Evolutionary conservation across 495 filamentous ascomycete species (phyloP).

Genomic region (Rhypophila decipiens): DNA sequence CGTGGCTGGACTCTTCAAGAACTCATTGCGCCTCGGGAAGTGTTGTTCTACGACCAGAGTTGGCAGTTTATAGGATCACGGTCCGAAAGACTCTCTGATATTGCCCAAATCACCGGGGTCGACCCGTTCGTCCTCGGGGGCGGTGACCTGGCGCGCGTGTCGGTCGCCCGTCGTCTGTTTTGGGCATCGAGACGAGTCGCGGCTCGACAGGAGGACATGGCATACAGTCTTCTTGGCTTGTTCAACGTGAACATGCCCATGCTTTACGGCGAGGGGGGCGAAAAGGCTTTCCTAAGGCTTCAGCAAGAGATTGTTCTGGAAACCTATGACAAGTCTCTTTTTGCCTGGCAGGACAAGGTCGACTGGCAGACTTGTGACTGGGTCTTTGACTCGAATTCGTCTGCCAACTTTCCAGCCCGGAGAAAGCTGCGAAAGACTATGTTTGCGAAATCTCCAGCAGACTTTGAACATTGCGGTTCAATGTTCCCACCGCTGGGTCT

Average conservation of each 20-base stretch:
- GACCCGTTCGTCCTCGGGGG: not conserved
- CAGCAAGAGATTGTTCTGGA: conserved; percentile 6
- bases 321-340: not conserved
- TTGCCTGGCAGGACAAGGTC: not conserved
- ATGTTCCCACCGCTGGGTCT: not conserved
- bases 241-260: conserved; percentile 9
- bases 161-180: not conserved
- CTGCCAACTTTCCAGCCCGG: no score
- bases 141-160: not conserved
- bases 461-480: not conserved
- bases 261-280: conserved; percentile 4
- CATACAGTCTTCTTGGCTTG: conserved; percentile 6
- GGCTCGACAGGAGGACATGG: conserved; percentile 1
- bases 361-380: not conserved
- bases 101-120: not conserved
- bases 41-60: not conserved
- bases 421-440: not conserved
- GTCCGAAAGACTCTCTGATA: not conserved
- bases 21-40: not conserved
- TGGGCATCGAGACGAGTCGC: conserved; percentile 3
- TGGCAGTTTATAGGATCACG: not conserved
- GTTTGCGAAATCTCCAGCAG: not conserved
- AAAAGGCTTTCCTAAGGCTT: conserved; percentile 8
- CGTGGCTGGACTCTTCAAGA: not conserved
- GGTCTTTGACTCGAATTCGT: not conserved